These are phyloP conservation scores for Ocimum tenuiflorum DNA, from an alignment of 257 asterid species.

Conservation along the genomic window DNA sequence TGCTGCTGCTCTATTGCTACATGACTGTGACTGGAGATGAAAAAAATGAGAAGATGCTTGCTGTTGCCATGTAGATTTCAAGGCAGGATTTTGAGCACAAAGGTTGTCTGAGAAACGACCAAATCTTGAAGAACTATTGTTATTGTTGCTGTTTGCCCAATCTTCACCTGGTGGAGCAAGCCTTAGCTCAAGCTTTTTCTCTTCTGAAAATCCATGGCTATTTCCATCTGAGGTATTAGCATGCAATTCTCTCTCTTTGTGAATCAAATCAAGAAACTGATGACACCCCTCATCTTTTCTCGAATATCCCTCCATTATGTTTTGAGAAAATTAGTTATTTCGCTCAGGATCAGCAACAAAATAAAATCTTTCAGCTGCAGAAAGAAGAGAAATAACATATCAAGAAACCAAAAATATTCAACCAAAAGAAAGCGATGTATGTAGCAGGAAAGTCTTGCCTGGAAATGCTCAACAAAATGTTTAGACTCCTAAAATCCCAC, in stretches of 20 bases:
- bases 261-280: conserved; percentile 49
- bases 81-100: conserved; percentile 9
- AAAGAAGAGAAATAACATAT: neutral
- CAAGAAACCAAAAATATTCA: conserved; percentile 16
- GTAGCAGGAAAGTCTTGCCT: conserved; percentile 15
- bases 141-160: conserved; percentile 30
- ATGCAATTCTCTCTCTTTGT: conserved; percentile 28
- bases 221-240: conserved; percentile 29
- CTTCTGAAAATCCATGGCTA: conserved; percentile 37
- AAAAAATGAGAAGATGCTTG: conserved; percentile 35
- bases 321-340: neutral
- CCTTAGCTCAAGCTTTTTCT: conserved; percentile 57
- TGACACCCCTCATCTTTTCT: conserved; percentile 42
- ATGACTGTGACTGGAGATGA: conserved; percentile 40
- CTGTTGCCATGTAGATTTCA: conserved; percentile 31
- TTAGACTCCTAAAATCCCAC: conserved; percentile 17
- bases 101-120: conserved; percentile 26
- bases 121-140: neutral
- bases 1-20: conserved; percentile 24
- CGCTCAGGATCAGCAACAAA: neutral
- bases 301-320: conserved; percentile 49
- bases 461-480: conserved; percentile 20
- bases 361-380: conserved; percentile 8
- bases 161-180: conserved; percentile 76
- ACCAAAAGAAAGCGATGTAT: neutral